These are phyloP conservation scores for Centaurea solstitialis DNA, from an alignment of 129 eudicot species.

Conservation along the genomic window DNA sequence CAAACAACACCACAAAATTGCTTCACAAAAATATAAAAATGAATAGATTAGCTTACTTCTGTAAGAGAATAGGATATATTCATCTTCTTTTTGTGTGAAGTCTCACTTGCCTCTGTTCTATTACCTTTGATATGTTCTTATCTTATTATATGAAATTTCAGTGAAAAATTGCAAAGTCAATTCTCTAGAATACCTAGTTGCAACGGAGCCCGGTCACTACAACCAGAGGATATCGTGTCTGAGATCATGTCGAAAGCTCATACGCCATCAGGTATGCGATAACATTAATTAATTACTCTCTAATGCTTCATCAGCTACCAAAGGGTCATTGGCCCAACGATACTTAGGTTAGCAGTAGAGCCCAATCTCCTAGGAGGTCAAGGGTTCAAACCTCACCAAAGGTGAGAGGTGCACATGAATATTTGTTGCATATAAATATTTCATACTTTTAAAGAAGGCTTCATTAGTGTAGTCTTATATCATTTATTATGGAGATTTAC, in stretches of 20 bases:
- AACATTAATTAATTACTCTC: not conserved
- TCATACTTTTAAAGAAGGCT: not conserved
- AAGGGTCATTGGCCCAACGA: not conserved
- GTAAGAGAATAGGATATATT: not conserved
- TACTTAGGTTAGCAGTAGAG: not conserved
- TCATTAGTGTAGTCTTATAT: not conserved
- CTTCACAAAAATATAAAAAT: not conserved
- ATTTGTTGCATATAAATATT: not conserved
- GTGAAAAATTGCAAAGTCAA: constrained; percentile 50
- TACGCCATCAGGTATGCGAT: constrained; percentile 48
- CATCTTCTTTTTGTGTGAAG: not conserved
- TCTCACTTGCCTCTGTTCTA: not conserved
- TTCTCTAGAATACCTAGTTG: constrained; percentile 38
- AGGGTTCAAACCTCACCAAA: not conserved
- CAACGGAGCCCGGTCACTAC: constrained; percentile 37
- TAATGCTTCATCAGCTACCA: not conserved
- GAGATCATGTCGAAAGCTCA: constrained; percentile 41
- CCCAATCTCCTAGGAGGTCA: not conserved
- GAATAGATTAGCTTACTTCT: not conserved
- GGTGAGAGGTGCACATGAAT: not conserved
- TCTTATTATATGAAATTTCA: constrained; percentile 18
- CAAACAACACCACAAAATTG: not conserved
- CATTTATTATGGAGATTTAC: constrained; percentile 16
- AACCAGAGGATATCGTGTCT: constrained; percentile 36
- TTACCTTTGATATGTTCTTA: constrained; percentile 2